A percentile compares a stretch with the other conserved stretches of the same genome.
These are phyloP conservation scores for Colletotrichum caudatum DNA, from an alignment of 2,329 filamentous ascomycete species.

Conservation along the genomic window DNA sequence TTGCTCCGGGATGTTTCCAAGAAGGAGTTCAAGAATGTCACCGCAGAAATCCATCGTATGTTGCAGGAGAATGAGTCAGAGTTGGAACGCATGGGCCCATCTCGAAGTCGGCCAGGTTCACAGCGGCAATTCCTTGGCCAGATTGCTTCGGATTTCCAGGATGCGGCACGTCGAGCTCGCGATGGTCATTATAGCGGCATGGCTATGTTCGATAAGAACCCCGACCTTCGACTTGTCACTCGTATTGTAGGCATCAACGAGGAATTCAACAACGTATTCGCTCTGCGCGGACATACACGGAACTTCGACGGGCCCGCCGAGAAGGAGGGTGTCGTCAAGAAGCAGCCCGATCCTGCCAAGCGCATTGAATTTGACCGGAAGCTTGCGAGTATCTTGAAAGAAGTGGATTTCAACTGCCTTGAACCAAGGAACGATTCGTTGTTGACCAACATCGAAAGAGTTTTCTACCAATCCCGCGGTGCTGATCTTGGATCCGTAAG, in stretches of 20 bases:
- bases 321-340: slow-evolving; percentile 1
- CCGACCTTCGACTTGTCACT: slow-evolving; percentile 53
- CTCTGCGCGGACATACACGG: slow-evolving; percentile 42
- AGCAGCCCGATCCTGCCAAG: slow-evolving; percentile 22
- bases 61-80: slow-evolving; percentile 11
- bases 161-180: slow-evolving; percentile 48
- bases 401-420: slow-evolving; percentile 43
- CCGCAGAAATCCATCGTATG: slow-evolving; percentile 5
- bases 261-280: slow-evolving; percentile 49
- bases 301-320: slow-evolving; percentile 30
- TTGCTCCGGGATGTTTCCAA: slow-evolving; percentile 58
- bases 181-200: slow-evolving; percentile 52
- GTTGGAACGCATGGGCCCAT: slow-evolving; percentile 49
- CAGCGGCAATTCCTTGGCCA: slow-evolving; percentile 53
- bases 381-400: slow-evolving; percentile 48
- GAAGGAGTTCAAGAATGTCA: slow-evolving; percentile 33
- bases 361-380: slow-evolving; percentile 40
- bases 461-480: slow-evolving; percentile 59
- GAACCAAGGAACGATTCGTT: slow-evolving; percentile 50
- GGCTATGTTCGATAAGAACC: slow-evolving; percentile 46
- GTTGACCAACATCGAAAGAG: slow-evolving; percentile 42
- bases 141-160: slow-evolving; percentile 50
- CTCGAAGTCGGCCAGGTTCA: slow-evolving; percentile 45
- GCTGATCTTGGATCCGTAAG: slow-evolving; percentile 66
- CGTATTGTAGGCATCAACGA: slow-evolving; percentile 54